These are phyloP conservation scores for Scheffersomyces titani DNA, from an alignment of 1,139 yeast species.

Conservation along the genomic window DNA sequence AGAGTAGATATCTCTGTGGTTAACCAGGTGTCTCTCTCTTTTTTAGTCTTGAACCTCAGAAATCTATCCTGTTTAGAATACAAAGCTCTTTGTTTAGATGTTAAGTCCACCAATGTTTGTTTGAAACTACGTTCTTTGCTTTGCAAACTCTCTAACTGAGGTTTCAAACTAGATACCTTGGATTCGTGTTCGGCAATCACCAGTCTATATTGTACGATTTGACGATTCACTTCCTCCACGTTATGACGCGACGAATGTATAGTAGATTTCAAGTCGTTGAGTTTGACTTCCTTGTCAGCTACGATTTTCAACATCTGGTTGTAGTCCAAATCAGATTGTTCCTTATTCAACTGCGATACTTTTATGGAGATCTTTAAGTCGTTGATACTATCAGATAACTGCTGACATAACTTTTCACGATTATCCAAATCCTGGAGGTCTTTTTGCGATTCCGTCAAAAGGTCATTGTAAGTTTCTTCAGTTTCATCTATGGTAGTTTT, in stretches of 20 bases:
- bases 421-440: constrained; percentile 48
- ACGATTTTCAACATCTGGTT: constrained; percentile 47
- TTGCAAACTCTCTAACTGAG: constrained; percentile 42
- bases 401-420: constrained; percentile 47
- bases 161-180: constrained; percentile 30
- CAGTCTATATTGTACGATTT: constrained; percentile 20
- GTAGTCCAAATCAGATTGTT: constrained; percentile 51
- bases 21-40: constrained; percentile 75
- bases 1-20: constrained; percentile 26
- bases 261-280: constrained; percentile 29
- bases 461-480: constrained; percentile 58
- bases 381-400: constrained; percentile 48
- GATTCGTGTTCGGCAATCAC: constrained; percentile 24
- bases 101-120: constrained; percentile 41
- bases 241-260: constrained; percentile 17
- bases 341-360: constrained; percentile 51
- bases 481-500: constrained; percentile 60
- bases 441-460: constrained; percentile 46
- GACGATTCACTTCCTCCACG: constrained; percentile 13
- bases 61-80: constrained; percentile 76
- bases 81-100: constrained; percentile 60
- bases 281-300: constrained; percentile 39
- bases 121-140: constrained; percentile 43
- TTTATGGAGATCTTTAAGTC: constrained; percentile 39
- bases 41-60: constrained; percentile 54